These are phyloP conservation scores for Roridomyces roridus DNA, from an alignment of 768 basidiomycete genomes.

Conservation along the genomic window DNA sequence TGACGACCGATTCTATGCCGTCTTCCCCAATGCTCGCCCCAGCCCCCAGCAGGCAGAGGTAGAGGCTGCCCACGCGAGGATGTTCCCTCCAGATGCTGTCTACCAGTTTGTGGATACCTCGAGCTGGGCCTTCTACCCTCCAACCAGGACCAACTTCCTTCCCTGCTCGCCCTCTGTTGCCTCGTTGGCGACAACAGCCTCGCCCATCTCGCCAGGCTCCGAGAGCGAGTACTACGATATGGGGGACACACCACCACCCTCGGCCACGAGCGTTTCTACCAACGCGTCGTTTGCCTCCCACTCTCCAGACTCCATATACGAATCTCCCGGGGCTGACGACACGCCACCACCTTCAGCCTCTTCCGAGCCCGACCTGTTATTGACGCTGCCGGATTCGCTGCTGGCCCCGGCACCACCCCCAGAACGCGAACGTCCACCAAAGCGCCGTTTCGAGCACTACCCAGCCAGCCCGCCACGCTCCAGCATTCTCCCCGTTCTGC, in stretches of 20 bases:
- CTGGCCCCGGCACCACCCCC: conserved; percentile 3
- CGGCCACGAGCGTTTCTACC: no score
- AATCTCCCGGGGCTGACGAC: no score
- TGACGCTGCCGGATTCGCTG: background rate
- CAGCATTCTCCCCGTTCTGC: background rate
- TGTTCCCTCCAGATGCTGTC: background rate
- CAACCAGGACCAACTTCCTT: no score
- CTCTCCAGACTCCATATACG: no score
- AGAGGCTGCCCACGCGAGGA: background rate
- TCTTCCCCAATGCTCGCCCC: conserved; percentile 3
- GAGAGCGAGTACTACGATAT: no score
- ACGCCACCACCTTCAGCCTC: no score
- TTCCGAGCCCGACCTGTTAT: background rate
- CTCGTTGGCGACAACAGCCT: no score
- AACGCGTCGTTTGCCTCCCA: no score
- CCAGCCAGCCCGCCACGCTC: background rate
- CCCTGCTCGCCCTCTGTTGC: no score
- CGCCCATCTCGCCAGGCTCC: no score
- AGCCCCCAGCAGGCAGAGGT: background rate
- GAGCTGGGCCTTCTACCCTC: background rate
- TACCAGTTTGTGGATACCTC: background rate
- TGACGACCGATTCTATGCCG: conserved; percentile 15
- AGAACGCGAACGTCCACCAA: background rate
- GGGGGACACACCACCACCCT: no score
- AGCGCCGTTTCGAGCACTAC: background rate